Percentiles rank a stretch among this genome's conserved stretches.
phyloP scores from a whole-genome alignment of 495 filamentous ascomycete genomes.

The Podospora comata region DNA sequence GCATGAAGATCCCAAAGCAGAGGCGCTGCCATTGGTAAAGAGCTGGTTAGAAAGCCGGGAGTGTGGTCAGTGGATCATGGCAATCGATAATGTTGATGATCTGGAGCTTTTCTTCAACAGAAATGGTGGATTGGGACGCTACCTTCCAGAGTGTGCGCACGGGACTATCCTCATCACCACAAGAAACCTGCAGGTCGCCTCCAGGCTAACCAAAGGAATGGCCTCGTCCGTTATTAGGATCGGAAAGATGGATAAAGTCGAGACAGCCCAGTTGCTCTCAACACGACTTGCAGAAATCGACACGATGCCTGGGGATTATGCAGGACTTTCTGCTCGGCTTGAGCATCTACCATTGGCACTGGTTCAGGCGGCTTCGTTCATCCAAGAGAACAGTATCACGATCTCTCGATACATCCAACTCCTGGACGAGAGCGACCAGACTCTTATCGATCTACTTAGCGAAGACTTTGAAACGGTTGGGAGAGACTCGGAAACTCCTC shows the following conservation, averaged over 20 bases:
- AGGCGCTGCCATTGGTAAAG: conserved; percentile 37
- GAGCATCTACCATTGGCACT: conserved; percentile 47
- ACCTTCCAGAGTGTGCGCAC: conserved; percentile 34
- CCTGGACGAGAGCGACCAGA: conserved; percentile 26
- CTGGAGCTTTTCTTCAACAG: conserved; percentile 31
- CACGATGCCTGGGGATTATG: conserved; percentile 1
- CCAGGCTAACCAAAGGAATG: conserved; percentile 21
- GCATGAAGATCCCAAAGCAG: conserved; percentile 30
- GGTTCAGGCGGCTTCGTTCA: conserved; percentile 48
- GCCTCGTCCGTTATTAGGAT: conserved; percentile 22
- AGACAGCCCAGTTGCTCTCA: conserved; percentile 24
- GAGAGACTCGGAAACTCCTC: conserved; percentile 31
- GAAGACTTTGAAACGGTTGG: conserved; percentile 23
- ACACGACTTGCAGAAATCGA: conserved; percentile 9
- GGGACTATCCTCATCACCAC: conserved; percentile 43
- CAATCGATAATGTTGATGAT: conserved; percentile 53
- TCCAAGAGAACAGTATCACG: conserved; percentile 39
- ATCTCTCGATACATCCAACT: conserved; percentile 36
- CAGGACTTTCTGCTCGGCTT: conserved; percentile 37
- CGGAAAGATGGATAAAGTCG: conserved; percentile 33
- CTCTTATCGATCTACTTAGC: conserved; percentile 28
- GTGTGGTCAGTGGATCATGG: conserved; percentile 44
- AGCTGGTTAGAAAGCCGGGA: conserved; percentile 39
- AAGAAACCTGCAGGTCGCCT: conserved; percentile 32
- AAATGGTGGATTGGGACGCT: background rate